Evolutionary conservation across 139 green algal genomes (phyloP).

Genomic region (Picochlorum sp.): DNA sequence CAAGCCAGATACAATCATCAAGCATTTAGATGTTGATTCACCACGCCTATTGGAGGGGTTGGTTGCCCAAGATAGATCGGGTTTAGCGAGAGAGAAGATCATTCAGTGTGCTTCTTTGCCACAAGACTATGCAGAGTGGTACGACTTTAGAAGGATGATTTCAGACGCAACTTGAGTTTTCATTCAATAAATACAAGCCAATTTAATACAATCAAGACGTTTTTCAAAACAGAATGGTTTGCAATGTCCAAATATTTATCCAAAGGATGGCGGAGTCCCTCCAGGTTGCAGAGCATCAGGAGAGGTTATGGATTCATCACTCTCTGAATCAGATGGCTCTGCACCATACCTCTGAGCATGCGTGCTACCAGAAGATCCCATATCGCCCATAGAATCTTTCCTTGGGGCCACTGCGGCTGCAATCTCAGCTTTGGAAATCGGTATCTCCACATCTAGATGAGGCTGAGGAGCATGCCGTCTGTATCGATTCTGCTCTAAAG

Average conservation of each 20-base stretch:
- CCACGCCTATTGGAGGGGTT: conserved; percentile 28
- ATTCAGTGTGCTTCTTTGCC: conserved; percentile 23
- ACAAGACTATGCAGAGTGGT: conserved; percentile 20
- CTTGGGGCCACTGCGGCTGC: neutral
- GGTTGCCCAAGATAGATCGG: conserved; percentile 22
- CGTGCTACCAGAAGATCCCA: neutral
- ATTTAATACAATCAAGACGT: too few relatives aligned
- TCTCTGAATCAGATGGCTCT: neutral
- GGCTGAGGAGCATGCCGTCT: too few relatives aligned
- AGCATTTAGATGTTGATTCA: conserved; percentile 44
- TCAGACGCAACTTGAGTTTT: too few relatives aligned
- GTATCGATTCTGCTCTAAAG: too few relatives aligned
- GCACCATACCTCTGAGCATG: neutral
- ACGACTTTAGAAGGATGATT: too few relatives aligned
- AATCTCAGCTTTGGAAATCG: too few relatives aligned
- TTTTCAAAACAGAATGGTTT: too few relatives aligned
- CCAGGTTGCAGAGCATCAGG: neutral
- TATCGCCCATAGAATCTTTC: neutral
- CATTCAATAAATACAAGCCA: conserved; percentile 2
- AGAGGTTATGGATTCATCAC: conserved; percentile 5
- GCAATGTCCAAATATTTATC: too few relatives aligned
- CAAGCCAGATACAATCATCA: conserved; percentile 27
- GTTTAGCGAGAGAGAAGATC: conserved; percentile 15
- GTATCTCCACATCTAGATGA: too few relatives aligned
- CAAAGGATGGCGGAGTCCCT: too few relatives aligned